Conservation (phyloP, 192 early-diverging fungal species). For the Coemansia guatemalensis region DNA sequence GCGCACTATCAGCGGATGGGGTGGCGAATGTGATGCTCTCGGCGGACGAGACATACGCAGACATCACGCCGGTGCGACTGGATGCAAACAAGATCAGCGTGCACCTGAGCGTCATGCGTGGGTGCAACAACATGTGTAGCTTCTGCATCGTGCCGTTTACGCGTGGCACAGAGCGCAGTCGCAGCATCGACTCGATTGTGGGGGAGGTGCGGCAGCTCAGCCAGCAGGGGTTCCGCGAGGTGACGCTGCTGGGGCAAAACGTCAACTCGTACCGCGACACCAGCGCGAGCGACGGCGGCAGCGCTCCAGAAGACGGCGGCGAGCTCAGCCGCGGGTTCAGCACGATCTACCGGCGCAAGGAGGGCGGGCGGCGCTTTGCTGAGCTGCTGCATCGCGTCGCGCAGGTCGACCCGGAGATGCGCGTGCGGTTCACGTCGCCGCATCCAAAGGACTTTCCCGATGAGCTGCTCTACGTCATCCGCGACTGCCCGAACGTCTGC, state of each 20-base stretch:
- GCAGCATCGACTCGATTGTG: constrained; percentile 68
- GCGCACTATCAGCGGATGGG: constrained; percentile 60
- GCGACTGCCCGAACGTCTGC: constrained; percentile 68
- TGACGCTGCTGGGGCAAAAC: constrained; percentile 77
- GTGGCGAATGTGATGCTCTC: constrained; percentile 81
- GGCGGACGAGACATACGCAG: constrained; percentile 78
- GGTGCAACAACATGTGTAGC: constrained; percentile 83
- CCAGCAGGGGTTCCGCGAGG: constrained; percentile 63
- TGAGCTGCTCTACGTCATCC: constrained; percentile 67
- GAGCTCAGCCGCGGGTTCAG: constrained; percentile 64
- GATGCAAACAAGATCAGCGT: constrained; percentile 63
- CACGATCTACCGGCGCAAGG: constrained; percentile 74
- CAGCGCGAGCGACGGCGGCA: constrained; percentile 56
- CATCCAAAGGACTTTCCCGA: constrained; percentile 82
- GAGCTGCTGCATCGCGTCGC: constrained; percentile 70
- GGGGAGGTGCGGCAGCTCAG: constrained; percentile 63
- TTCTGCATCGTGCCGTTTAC: constrained; percentile 82
- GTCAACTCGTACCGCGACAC: constrained; percentile 79
- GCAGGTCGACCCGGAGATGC: constrained; percentile 70
- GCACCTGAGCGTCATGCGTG: constrained; percentile 75
- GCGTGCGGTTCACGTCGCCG: constrained; percentile 75
- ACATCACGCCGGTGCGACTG: constrained; percentile 71
- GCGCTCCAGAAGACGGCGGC: constrained; percentile 47
- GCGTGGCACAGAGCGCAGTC: constrained; percentile 70
- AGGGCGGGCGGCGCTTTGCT: constrained; percentile 72